Conservation (phyloP, 371 early-diverging fungal species). For the Entomophthora muscae region DNA sequence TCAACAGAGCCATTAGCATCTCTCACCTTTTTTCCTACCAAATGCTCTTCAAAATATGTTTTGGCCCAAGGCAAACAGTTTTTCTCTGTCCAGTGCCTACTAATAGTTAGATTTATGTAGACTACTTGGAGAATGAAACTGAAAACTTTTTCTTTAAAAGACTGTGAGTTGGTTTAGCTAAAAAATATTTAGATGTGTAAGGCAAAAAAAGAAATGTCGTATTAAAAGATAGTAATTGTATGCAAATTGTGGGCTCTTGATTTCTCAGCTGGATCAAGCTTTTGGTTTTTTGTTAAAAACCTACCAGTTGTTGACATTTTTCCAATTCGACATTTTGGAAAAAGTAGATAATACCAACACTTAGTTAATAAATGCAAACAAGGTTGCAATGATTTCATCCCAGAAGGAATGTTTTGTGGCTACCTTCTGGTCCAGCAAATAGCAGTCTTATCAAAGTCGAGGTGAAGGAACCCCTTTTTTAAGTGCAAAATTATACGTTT, state of each 20-base stretch:
- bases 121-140: background rate
- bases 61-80: constrained; percentile 71
- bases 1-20: constrained; percentile 26
- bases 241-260: background rate
- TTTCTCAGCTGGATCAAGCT: background rate
- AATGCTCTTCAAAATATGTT: constrained; percentile 31
- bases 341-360: too few species aligned
- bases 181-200: background rate
- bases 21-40: constrained; percentile 25
- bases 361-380: too few species aligned
- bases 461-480: too few species aligned
- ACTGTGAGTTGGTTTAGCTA: background rate
- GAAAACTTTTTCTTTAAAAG: background rate
- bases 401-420: too few species aligned
- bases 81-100: constrained; percentile 66
- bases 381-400: too few species aligned
- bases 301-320: constrained; percentile 48
- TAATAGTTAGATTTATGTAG: background rate
- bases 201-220: background rate
- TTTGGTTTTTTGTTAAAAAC: background rate
- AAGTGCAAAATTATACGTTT: too few species aligned
- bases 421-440: too few species aligned
- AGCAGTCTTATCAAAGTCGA: too few species aligned
- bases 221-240: background rate
- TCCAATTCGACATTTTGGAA: constrained; percentile 50